Conservation (phyloP, 2,329 filamentous ascomycete species). For the Arthrobotrys megalospora region DNA sequence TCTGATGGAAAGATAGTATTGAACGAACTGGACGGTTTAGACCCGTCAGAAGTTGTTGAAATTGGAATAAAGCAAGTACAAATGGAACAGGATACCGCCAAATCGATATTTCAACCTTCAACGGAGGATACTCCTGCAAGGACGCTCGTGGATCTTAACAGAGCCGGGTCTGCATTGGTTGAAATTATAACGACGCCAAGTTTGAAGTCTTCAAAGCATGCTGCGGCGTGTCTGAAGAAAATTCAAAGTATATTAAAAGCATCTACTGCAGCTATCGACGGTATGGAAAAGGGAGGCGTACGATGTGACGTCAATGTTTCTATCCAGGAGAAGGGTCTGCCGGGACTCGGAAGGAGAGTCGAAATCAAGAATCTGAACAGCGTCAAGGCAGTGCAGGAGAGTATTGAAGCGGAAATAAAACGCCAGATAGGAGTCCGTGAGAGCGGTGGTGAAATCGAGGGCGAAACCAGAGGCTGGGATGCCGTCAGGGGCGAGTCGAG, state of each 20-base stretch:
- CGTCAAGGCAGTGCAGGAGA: conserved; percentile 94
- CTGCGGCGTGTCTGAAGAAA: conserved; percentile 89
- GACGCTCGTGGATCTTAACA: conserved; percentile 88
- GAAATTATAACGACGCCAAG: conserved; percentile 91
- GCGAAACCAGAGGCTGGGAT: conserved; percentile 94
- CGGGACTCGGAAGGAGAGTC: conserved; percentile 84
- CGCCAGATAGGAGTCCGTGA: conserved; percentile 87
- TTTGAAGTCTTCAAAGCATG: conserved; percentile 75
- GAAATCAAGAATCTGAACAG: conserved; percentile 98
- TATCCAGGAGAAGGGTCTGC: conserved; percentile 75
- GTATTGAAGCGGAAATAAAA: conserved; percentile 90
- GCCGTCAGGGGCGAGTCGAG: conserved; percentile 86
- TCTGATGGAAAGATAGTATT: conserved; percentile 48
- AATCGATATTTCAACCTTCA: conserved; percentile 72
- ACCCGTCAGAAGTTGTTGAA: conserved; percentile 71
- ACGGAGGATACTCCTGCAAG: conserved; percentile 73
- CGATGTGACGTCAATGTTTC: conserved; percentile 97
- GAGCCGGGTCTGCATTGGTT: conserved; percentile 89
- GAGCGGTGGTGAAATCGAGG: conserved; percentile 79
- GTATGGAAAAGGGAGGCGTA: conserved; percentile 93
- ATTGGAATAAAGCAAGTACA: conserved; percentile 94
- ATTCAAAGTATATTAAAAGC: conserved; percentile 84
- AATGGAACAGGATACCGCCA: conserved; percentile 81
- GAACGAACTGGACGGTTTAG: conserved; percentile 72
- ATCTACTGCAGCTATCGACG: conserved; percentile 87